A percentile compares a stretch with the other conserved stretches of the same genome.
Evolutionary conservation across 2,329 filamentous ascomycete genomes (phyloP).

Genomic region (Fusarium nelsonii): DNA sequence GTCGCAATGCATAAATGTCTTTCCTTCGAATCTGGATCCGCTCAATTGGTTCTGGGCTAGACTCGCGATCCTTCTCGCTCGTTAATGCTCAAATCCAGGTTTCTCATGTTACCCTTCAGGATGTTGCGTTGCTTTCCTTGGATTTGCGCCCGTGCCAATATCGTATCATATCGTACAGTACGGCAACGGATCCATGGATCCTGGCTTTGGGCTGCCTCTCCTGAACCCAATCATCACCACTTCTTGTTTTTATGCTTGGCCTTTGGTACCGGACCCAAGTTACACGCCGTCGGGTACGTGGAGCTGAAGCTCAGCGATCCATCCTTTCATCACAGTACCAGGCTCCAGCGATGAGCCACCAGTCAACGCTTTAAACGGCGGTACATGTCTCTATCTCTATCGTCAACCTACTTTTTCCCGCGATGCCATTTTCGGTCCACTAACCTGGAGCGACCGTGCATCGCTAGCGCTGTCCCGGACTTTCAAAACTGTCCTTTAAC

Average conservation of each 20-base stretch:
- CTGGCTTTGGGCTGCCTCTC: constrained; percentile 22
- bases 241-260: constrained; percentile 17
- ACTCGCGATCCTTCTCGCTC: constrained; percentile 29
- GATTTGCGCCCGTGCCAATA: constrained; percentile 22
- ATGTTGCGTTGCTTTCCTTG: constrained; percentile 12
- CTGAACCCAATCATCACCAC: constrained; percentile 18
- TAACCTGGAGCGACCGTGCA: constrained; percentile 36
- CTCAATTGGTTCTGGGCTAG: constrained; percentile 34
- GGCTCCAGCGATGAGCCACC: constrained; percentile 17
- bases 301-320: not conserved
- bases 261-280: constrained; percentile 11
- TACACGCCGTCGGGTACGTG: constrained; percentile 6
- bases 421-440: constrained; percentile 18
- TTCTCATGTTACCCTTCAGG: constrained; percentile 14
- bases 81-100: constrained; percentile 13
- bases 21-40: constrained; percentile 5
- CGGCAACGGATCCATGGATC: constrained; percentile 10
- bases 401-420: constrained; percentile 29
- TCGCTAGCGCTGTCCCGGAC: constrained; percentile 34
- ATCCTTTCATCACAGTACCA: constrained; percentile 8
- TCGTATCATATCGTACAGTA: not conserved
- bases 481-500: constrained; percentile 32
- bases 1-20: constrained; percentile 30
- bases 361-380: constrained; percentile 15
- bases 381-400: constrained; percentile 17